Conservation (phyloP, 768 basidiomycete genomes). For the Naganishia antarctica region DNA sequence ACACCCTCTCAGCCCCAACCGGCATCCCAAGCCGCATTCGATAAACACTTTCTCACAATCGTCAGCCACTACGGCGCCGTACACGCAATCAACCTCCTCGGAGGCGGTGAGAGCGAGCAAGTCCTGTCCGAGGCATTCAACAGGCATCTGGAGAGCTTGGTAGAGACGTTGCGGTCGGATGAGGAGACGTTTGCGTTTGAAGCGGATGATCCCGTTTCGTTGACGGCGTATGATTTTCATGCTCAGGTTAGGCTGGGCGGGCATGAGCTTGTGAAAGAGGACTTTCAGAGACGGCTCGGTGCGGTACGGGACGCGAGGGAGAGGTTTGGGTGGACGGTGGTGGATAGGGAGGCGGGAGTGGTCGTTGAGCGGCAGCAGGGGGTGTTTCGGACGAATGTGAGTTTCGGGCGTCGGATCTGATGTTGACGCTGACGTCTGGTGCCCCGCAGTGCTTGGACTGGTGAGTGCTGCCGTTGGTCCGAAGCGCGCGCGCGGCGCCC, state of each 20-base stretch:
- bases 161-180: conserved; percentile 30
- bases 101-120: conserved; percentile 86
- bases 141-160: conserved; percentile 58
- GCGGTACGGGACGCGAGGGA: conserved; percentile 59
- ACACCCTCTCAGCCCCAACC: conserved; percentile 59
- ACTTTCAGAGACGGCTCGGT: conserved; percentile 56
- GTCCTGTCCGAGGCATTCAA: conserved; percentile 75
- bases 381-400: conserved; percentile 58
- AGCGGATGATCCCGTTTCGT: conserved; percentile 31
- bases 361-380: conserved; percentile 78
- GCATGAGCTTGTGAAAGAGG: conserved; percentile 75
- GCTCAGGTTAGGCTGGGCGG: conserved; percentile 71
- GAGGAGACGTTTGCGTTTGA: conserved; percentile 47
- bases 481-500: too few relatives aligned
- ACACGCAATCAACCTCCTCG: conserved; percentile 87
- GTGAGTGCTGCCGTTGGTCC: too few relatives aligned
- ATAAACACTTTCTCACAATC: conserved; percentile 82
- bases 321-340: conserved; percentile 69
- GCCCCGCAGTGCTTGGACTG: conserved; percentile 41
- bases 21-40: conserved; percentile 94
- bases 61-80: conserved; percentile 77
- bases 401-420: too few relatives aligned
- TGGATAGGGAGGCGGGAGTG: conserved; percentile 37
- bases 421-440: too few relatives aligned
- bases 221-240: conserved; percentile 95